Evolutionary conservation across 2,329 filamentous ascomycete species (phyloP), one percentile per base, ranked within the genome.

Genomic region (Cryphonectria naterciae): DNA sequence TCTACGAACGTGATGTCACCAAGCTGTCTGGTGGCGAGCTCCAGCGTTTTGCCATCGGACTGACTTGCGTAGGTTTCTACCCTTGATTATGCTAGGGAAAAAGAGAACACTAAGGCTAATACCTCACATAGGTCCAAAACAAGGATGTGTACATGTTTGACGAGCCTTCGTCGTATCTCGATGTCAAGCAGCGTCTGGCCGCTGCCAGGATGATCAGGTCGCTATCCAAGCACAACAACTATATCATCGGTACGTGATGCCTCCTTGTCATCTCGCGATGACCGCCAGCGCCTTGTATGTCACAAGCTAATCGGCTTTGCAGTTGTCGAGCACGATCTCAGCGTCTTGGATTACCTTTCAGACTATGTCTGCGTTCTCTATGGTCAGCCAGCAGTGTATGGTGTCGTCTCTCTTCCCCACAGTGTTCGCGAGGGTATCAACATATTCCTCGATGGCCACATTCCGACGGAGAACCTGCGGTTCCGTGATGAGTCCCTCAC

Each of bases 361-460:
- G 96, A 99, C 83, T 99, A 96, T 82, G 94, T 99, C 78, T 99
- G 96, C 80, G 94, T 98, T 73, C 91, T 99, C 15, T 99, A 99
- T 83, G 97, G 96, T 76, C 91, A 92, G 83, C 96, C 96, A 52
- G 96, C 96, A 63, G 91, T 98, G 62, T 99, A 99, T 77, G 96
- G 96, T 90, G 96, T 99, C 66, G 96, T 99, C 65, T 98, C 96
- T 37, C 89, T 98, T 32, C 96, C 96, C 66, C 89, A 96, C 78
- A 98, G 96, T 4, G 96, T 99, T 72, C 94, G 96, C 79, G 96
- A 99, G 89, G 96, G 95, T 83, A 98, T 98, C 90, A 98, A 98
- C 81, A 78, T 70, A 81, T 99, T 98, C 91, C 87, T 99, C 69
- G 96, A 99, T 78, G 96, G 96, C 75, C 94, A 98, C 83, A 97